Conservation (phyloP, 352 stramenopile species). For the Lagenidium giganteum region DNA sequence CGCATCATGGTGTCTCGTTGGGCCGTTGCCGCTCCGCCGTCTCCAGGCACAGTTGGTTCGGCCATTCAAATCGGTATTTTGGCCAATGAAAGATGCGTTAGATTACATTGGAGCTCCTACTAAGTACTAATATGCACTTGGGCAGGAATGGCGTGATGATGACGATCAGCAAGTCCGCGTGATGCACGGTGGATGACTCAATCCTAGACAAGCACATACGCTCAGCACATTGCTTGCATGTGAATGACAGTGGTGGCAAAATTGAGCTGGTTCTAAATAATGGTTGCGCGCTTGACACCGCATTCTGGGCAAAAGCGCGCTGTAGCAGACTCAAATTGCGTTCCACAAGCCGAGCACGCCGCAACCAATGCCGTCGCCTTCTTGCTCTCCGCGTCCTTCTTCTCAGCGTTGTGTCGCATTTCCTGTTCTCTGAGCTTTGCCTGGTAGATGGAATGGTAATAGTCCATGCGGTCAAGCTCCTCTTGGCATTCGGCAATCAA, state of each 20-base stretch:
- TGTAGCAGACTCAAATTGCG: constrained; percentile 31
- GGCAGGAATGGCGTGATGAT: too few relatives aligned
- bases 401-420: constrained; percentile 1
- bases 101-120: too few relatives aligned
- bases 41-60: too few relatives aligned
- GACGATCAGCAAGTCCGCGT: too few relatives aligned
- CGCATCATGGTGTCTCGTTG: background rate
- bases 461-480: constrained; percentile 83
- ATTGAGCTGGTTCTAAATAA: constrained; percentile 12
- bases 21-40: too few relatives aligned
- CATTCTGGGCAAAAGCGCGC: constrained; percentile 79
- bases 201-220: too few relatives aligned
- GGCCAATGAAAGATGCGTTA: too few relatives aligned
- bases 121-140: too few relatives aligned
- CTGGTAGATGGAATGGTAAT: constrained; percentile 81
- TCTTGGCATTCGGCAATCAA: constrained; percentile 61
- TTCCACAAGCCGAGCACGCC: constrained; percentile 35
- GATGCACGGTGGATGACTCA: too few relatives aligned
- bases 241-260: too few relatives aligned
- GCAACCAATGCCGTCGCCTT: background rate
- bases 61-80: too few relatives aligned
- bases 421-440: constrained; percentile 39
- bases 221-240: too few relatives aligned
- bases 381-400: background rate
- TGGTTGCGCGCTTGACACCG: constrained; percentile 36